phyloP scores from a whole-genome alignment of 805 yeast genomes.

The Yarrowia keelungensis region DNA sequence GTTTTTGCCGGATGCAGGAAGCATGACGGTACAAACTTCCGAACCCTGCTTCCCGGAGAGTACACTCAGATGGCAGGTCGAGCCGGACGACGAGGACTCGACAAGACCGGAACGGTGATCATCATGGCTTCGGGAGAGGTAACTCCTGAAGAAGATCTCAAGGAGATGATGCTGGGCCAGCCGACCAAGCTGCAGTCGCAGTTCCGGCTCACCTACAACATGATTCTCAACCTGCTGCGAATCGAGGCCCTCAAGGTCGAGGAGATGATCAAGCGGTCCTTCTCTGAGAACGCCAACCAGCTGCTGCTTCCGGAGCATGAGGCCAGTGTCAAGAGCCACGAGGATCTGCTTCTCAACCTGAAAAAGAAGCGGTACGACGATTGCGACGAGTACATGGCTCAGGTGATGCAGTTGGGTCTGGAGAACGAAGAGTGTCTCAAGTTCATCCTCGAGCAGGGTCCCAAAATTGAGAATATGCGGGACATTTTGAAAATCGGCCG shows the following conservation, averaged over 20 bases:
- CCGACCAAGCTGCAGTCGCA: slow-evolving; percentile 92
- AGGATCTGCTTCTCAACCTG: slow-evolving; percentile 55
- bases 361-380: slow-evolving; percentile 41
- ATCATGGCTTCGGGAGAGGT: slow-evolving; percentile 66
- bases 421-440: background rate
- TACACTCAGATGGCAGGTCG: slow-evolving; percentile 99
- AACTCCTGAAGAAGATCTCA: slow-evolving; percentile 58
- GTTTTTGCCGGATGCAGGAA: slow-evolving; percentile 85
- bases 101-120: slow-evolving; percentile 91
- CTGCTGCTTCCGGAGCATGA: slow-evolving; percentile 86
- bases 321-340: slow-evolving; percentile 62
- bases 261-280: slow-evolving; percentile 96
- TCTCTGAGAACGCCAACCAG: slow-evolving; percentile 89
- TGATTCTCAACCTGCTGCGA: slow-evolving; percentile 89
- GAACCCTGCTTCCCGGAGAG: slow-evolving; percentile 91
- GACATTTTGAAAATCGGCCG: slow-evolving; percentile 55
- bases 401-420: background rate
- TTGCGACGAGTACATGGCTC: slow-evolving; percentile 53
- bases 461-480: slow-evolving; percentile 19
- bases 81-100: slow-evolving; percentile 97
- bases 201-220: slow-evolving; percentile 91
- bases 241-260: slow-evolving; percentile 96
- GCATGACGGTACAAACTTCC: slow-evolving; percentile 85
- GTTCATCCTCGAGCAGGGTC: slow-evolving; percentile 12
- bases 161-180: slow-evolving; percentile 82